Base-by-base conservation (phyloP, 768 basidiomycete species). In the Obba rivulosa region DNA sequence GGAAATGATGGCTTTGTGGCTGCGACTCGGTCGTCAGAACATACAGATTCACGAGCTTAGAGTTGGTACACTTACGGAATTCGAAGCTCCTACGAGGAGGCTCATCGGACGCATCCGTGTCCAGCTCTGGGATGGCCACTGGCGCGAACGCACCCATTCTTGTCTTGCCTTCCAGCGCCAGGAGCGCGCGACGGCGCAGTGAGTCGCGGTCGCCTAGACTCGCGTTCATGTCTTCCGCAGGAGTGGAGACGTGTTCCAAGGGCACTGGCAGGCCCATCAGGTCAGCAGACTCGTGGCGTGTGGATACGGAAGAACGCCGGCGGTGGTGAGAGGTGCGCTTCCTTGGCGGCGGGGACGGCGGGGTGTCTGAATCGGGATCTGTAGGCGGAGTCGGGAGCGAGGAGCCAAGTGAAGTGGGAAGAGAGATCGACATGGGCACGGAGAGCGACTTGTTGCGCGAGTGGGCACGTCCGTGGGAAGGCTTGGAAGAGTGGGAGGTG, bases 241-340 rank as follows among this genome's bases (percentile, higher is more conserved):
- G 77, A 8, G 76, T 57, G 4, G 81, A 79, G 21, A 89, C 74
- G 51, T 49, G 83, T 13, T 31, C 28, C 13, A 13, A 80, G 11
- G 86, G 81, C 34, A 87, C 69, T 20, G 84, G 68, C 11, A 89
- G 78, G 22, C 90, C 89, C 87, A 95, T 93, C 60, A 95, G 71
- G 59, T 94, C 92, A 16, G 90, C 86, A 17, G 90, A 92, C 70
- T 95, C 92, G 55, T 77, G 78, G 52, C 91, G 83, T 35, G 92
- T 94, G 9, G 92, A 91, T 22, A 95, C 89, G 21, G 88, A 91
- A 1, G 91, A 92, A 36, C 81, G 80, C 41, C 92, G 87, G 13
- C 80, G 77, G 58, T 94, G 92, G 57, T 91, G 90, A 0, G 92
- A 93, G 50, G 77, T 77, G 55, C 82, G 85, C 58, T 82, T 85